Percentiles rank a stretch among this genome's conserved stretches.
Evolutionary conservation across 2,329 filamentous ascomycete genomes (phyloP).

Genomic region (Neonectria sp.): DNA sequence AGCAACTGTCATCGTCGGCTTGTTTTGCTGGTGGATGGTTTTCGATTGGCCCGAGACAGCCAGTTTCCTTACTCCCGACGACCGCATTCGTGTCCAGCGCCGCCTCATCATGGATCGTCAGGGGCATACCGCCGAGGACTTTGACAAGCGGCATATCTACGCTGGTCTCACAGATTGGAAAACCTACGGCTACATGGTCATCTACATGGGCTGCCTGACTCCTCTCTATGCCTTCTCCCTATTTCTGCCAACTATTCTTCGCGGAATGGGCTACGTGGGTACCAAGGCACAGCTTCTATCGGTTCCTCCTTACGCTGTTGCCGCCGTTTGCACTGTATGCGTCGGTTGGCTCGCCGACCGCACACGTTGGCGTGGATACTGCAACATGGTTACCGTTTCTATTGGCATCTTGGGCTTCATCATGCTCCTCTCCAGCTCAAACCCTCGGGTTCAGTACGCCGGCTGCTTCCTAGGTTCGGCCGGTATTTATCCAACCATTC

Average conservation of each 20-base stretch:
- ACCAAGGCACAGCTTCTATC: conserved; percentile 70
- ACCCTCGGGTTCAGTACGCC: conserved; percentile 74
- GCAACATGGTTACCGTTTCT: conserved; percentile 74
- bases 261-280: conserved; percentile 48
- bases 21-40: conserved; percentile 79
- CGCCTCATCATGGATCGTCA: conserved; percentile 79
- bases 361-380: conserved; percentile 74
- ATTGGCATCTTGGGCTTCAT: conserved; percentile 76
- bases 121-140: conserved; percentile 77
- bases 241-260: conserved; percentile 72
- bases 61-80: conserved; percentile 75
- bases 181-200: conserved; percentile 68
- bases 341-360: conserved; percentile 77
- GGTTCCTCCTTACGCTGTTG: conserved; percentile 72
- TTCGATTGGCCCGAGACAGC: conserved; percentile 85
- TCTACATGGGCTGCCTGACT: conserved; percentile 64
- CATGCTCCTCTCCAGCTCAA: conserved; percentile 72
- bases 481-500: conserved; percentile 80
- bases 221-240: conserved; percentile 68
- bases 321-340: conserved; percentile 73
- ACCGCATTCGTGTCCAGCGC: conserved; percentile 77
- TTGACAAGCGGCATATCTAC: conserved; percentile 80
- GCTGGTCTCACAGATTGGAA: conserved; percentile 83
- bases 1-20: conserved; percentile 75
- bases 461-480: conserved; percentile 79